Base-by-base conservation (phyloP, 2,329 filamentous ascomycete species). In the Penicillium oxalicum region DNA sequence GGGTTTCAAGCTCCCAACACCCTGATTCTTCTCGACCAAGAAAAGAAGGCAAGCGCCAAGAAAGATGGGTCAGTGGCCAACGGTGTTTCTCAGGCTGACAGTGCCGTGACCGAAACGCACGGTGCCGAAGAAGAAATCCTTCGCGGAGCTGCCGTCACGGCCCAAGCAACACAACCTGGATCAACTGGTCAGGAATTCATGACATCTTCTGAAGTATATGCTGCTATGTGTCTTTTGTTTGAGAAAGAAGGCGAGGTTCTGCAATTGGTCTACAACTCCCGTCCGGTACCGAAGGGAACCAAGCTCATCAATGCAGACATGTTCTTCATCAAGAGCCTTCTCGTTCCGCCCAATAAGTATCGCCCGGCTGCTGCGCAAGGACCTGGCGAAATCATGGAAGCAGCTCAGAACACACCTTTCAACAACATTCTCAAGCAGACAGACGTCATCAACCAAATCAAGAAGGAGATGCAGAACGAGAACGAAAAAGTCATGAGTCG, bases 341-440 rank as follows among this genome's bases (percentile, higher is more conserved):
- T 97, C 11, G 89, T 98, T 0, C 90, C 94, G 2, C 93, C 93
- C 2, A 98, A 95, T 66, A 86, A 84, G 60, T 98, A 86, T 68
- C 84, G 93, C 36, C 91, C 93, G 9, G 89, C 94, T 66, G 88
- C 90, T 8, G 80, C 83, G 51, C 91, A 88, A 28, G 88, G 89
- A 39, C 81, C 86, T 33, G 83, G 86, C 38, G 83, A 90, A 47
- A 87, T 97, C 55, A 82, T 89, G 26, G 93, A 98, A 67, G 86
- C 88, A 3, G 83, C 90, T 59, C 88, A 95, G 66, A 98, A 98
- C 69, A 81, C 78, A 0, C 80, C 91, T 0, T 95, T 95, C 73
- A 94, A 90, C 65, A 79, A 81, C 54, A 91, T 98, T 49, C 73
- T 98, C 35, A 84, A 83, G 53, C 77, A 82, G 18, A 91, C 87